Conservation (phyloP, 345 rosid species). For the Mercurialis annua region DNA sequence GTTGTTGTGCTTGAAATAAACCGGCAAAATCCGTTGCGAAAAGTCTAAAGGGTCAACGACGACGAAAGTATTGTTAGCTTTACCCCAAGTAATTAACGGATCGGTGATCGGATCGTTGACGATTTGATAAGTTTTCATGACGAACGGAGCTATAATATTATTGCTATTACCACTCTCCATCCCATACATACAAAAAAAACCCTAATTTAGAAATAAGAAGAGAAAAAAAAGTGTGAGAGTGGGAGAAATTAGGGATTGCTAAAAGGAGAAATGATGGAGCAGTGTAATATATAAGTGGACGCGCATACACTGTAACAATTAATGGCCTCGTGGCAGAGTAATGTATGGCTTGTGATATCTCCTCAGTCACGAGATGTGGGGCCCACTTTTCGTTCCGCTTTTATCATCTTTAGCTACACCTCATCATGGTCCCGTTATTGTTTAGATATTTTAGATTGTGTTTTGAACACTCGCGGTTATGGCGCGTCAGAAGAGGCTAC, state of each 20-base stretch:
- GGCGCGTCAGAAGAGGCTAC: not conserved
- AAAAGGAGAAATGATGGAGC: not conserved
- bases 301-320: conserved; percentile 12
- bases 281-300: conserved; percentile 14
- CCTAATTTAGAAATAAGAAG: too few relatives aligned
- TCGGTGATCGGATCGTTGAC: conserved; percentile 27
- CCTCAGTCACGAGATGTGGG: conserved; percentile 24
- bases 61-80: conserved; percentile 28
- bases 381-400: conserved; percentile 37
- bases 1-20: conserved; percentile 31
- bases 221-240: not conserved
- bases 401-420: conserved; percentile 37
- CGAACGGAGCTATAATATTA: conserved; percentile 32
- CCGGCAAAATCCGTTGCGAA: conserved; percentile 24
- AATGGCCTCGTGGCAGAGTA: conserved; percentile 33
- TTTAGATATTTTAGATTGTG: conserved; percentile 32
- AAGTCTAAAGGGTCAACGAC: conserved; percentile 28
- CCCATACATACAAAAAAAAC: conserved; percentile 6
- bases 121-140: conserved; percentile 31
- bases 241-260: not conserved
- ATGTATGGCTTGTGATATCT: conserved; percentile 33
- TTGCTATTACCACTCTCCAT: conserved; percentile 41
- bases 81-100: conserved; percentile 22
- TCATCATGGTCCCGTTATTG: conserved; percentile 21
- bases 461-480: conserved; percentile 19